A percentile compares a stretch with the other conserved stretches of the same genome.
phyloP scores from a whole-genome alignment of 768 basidiomycete genomes.

The Phylloporus sp. region DNA sequence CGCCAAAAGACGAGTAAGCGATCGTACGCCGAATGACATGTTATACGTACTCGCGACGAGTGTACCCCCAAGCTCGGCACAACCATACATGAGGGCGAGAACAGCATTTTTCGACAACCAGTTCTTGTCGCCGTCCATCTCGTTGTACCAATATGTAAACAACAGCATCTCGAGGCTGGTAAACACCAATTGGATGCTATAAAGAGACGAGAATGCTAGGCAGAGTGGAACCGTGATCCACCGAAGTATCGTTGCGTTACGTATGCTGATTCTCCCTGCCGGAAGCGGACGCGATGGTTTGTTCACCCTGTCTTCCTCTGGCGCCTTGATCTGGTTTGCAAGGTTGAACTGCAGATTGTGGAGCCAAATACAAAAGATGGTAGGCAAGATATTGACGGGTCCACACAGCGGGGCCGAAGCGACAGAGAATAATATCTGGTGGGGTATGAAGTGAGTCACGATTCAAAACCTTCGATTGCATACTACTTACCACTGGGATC shows the following conservation, averaged over 20 bases:
- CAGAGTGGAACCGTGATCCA: slow-evolving; percentile 35
- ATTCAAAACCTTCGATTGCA: accelerated
- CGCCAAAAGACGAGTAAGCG: neutral
- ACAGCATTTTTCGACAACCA: slow-evolving; percentile 37
- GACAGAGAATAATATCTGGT: slow-evolving; percentile 32
- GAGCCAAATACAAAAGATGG: slow-evolving; percentile 40
- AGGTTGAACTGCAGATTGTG: slow-evolving; percentile 43
- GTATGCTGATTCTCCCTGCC: slow-evolving; percentile 36
- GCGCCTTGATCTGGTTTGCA: slow-evolving; percentile 40
- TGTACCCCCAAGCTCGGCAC: slow-evolving; percentile 36
- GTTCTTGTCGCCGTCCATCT: slow-evolving; percentile 33
- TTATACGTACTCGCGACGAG: slow-evolving; percentile 32
- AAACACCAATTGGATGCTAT: slow-evolving; percentile 28
- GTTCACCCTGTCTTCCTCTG: slow-evolving; percentile 41
- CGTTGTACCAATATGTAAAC: slow-evolving; percentile 36
- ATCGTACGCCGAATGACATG: neutral
- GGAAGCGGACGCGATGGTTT: slow-evolving; percentile 44
- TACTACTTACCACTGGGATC: slow-evolving; percentile 40
- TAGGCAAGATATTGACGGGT: slow-evolving; percentile 18
- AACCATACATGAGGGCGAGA: slow-evolving; percentile 36
- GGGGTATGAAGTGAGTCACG: neutral
- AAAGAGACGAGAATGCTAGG: slow-evolving; percentile 30
- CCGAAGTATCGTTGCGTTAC: slow-evolving; percentile 32
- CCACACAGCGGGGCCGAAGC: slow-evolving; percentile 30
- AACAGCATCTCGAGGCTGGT: slow-evolving; percentile 33